phyloP scores from a whole-genome alignment of 2,329 filamentous ascomycete genomes.

The Aspergillaceae sp. region DNA sequence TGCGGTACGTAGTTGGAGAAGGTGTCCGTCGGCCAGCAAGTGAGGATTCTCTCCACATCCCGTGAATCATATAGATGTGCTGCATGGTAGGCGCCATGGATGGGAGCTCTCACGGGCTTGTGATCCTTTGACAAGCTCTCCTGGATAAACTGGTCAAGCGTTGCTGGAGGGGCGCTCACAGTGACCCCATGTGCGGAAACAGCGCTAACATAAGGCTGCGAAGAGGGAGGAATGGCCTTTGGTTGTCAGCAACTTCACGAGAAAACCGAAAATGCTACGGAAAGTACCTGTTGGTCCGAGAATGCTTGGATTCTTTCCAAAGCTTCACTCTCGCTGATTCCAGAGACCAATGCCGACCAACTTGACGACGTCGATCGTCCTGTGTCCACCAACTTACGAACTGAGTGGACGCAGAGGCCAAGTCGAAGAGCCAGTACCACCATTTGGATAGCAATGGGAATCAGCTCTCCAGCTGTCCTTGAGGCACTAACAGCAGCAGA shows the following conservation, averaged over 20 bases:
- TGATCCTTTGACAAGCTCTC: conserved; percentile 41
- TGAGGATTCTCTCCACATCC: conserved; percentile 46
- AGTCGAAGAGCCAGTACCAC: conserved; percentile 37
- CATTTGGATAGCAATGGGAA: conserved; percentile 34
- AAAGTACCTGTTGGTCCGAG: conserved; percentile 18
- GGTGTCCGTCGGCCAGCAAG: conserved; percentile 22
- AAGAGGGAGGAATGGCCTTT: conserved; percentile 41
- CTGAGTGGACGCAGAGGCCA: conserved; percentile 33
- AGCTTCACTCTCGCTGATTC: conserved; percentile 26
- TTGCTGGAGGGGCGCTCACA: conserved; percentile 50
- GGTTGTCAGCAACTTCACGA: conserved; percentile 2
- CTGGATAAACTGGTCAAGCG: conserved; percentile 46
- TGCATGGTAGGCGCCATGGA: conserved; percentile 53
- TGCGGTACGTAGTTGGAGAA: conserved; percentile 19
- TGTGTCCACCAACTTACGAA: conserved; percentile 29
- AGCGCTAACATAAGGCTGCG: conserved; percentile 51
- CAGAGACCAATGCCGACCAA: conserved; percentile 36
- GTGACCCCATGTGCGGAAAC: conserved; percentile 52
- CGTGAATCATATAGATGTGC: conserved; percentile 45
- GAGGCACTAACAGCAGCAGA: conserved; percentile 33
- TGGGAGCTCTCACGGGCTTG: conserved; percentile 46
- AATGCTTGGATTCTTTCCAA: conserved; percentile 16
- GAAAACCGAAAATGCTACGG: not conserved
- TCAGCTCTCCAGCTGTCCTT: conserved; percentile 33
- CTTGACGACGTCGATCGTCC: conserved; percentile 21